These are phyloP conservation scores for Metschnikowia cerradonensis DNA, from an alignment of 805 yeast species.

Conservation along the genomic window DNA sequence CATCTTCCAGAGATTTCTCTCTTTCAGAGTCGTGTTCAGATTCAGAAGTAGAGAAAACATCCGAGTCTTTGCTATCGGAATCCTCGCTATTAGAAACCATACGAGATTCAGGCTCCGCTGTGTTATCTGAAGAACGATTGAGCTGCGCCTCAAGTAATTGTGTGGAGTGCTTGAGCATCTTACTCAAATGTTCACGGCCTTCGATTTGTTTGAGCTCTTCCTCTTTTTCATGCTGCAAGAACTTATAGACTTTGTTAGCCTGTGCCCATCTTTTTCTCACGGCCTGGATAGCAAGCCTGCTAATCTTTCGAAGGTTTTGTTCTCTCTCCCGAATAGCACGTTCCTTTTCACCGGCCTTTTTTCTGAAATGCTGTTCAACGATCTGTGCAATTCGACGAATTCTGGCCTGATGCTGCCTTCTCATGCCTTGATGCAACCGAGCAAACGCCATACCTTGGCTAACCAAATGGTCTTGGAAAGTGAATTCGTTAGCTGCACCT, in stretches of 20 bases:
- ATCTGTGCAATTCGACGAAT: constrained; percentile 54
- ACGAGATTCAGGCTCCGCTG: constrained; percentile 22
- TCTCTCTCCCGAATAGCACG: constrained; percentile 73
- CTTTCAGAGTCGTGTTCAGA: constrained; percentile 23
- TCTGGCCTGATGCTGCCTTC: constrained; percentile 60
- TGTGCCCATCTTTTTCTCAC: constrained; percentile 88
- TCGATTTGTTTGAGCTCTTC: constrained; percentile 75
- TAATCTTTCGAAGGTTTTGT: constrained; percentile 60
- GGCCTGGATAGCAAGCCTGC: constrained; percentile 77
- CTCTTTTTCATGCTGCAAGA: constrained; percentile 68
- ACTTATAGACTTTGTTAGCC: constrained; percentile 77
- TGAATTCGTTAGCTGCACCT: constrained; percentile 37
- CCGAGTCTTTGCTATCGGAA: constrained; percentile 16
- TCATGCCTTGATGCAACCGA: constrained; percentile 61
- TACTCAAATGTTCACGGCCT: constrained; percentile 83
- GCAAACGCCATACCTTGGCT: constrained; percentile 74
- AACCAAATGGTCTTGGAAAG: constrained; percentile 70
- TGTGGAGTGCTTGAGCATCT: constrained; percentile 88
- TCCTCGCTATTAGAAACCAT: constrained; percentile 22
- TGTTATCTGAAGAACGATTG: constrained; percentile 31
- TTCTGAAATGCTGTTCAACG: constrained; percentile 83
- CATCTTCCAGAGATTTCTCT: constrained; percentile 13
- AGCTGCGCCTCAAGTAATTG: constrained; percentile 84
- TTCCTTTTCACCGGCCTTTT: constrained; percentile 85
- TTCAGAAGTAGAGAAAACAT: constrained; percentile 16